A percentile compares a stretch with the other conserved stretches of the same genome.
These are phyloP conservation scores for Aspergillus alliaceus DNA, from an alignment of 2,329 filamentous ascomycete species.

Conservation along the genomic window DNA sequence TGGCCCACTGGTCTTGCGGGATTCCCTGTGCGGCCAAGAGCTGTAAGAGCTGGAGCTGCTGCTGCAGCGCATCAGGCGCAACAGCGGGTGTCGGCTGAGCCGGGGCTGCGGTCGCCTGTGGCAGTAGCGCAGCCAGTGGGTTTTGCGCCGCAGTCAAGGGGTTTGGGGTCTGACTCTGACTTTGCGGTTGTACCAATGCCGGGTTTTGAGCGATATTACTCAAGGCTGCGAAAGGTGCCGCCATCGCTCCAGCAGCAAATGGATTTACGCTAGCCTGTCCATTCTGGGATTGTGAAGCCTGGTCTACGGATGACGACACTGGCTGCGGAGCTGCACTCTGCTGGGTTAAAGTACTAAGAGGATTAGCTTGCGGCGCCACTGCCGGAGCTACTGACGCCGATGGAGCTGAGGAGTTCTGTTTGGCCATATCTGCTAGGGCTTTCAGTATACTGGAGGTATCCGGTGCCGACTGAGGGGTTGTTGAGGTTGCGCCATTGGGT, in stretches of 20 bases:
- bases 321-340: slow-evolving; percentile 44
- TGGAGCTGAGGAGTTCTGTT: slow-evolving; percentile 64
- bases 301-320: slow-evolving; percentile 47
- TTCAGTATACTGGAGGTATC: slow-evolving; percentile 70
- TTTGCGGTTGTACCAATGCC: slow-evolving; percentile 38
- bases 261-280: slow-evolving; percentile 62
- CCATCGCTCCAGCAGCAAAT: slow-evolving; percentile 46
- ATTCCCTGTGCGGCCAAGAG: slow-evolving; percentile 73
- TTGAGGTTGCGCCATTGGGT: slow-evolving; percentile 23
- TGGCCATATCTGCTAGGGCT: slow-evolving; percentile 76
- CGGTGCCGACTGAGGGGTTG: slow-evolving; percentile 40
- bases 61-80: slow-evolving; percentile 56
- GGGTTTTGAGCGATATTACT: slow-evolving; percentile 40
- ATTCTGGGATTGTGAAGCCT: slow-evolving; percentile 39
- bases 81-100: slow-evolving; percentile 28
- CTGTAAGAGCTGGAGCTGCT: slow-evolving; percentile 74
- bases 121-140: slow-evolving; percentile 44
- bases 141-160: slow-evolving; percentile 41
- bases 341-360: slow-evolving; percentile 52
- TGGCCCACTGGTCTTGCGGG: slow-evolving; percentile 72
- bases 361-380: slow-evolving; percentile 40
- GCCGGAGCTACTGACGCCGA: slow-evolving; percentile 36
- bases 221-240: slow-evolving; percentile 50
- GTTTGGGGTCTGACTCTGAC: slow-evolving; percentile 43
- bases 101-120: slow-evolving; percentile 34